Evolutionary conservation across 2,329 filamentous ascomycete species (phyloP).

Genomic region (Nigrospora osmanthi): DNA sequence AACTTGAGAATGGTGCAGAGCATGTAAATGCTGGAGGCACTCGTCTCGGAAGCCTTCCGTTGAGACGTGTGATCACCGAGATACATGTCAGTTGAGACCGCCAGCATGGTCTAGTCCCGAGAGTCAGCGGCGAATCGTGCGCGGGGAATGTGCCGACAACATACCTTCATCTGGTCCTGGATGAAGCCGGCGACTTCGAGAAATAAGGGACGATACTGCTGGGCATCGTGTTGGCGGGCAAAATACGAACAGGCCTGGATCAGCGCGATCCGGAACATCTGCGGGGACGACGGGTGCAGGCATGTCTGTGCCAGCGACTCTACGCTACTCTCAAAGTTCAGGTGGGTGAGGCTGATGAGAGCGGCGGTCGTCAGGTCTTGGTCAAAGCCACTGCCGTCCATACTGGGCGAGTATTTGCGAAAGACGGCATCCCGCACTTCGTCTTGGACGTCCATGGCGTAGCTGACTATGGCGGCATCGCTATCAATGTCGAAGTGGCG

Average conservation of each 20-base stretch:
- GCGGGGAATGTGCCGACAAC: constrained; percentile 4
- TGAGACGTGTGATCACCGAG: constrained; percentile 29
- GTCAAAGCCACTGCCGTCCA: constrained; percentile 44
- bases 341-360: constrained; percentile 56
- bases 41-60: constrained; percentile 29
- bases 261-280: constrained; percentile 53
- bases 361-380: constrained; percentile 59
- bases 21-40: constrained; percentile 29
- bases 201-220: constrained; percentile 48
- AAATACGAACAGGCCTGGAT: constrained; percentile 58
- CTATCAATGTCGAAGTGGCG: constrained; percentile 56
- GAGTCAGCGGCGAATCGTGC: constrained; percentile 4
- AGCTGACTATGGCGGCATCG: constrained; percentile 57
- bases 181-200: constrained; percentile 47
- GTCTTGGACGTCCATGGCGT: constrained; percentile 62
- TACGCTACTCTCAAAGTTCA: constrained; percentile 52
- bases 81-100: constrained; percentile 28
- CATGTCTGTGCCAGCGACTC: constrained; percentile 50
- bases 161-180: constrained; percentile 47
- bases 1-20: constrained; percentile 49
- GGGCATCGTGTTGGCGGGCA: constrained; percentile 40
- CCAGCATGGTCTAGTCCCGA: constrained; percentile 25
- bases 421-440: constrained; percentile 61
- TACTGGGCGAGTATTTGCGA: constrained; percentile 36
- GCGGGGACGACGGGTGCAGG: constrained; percentile 46